Evolutionary conservation across 805 yeast genomes (phyloP), one percentile per base, ranked within the genome.

Genomic region (Metschnikowia henanensis): DNA sequence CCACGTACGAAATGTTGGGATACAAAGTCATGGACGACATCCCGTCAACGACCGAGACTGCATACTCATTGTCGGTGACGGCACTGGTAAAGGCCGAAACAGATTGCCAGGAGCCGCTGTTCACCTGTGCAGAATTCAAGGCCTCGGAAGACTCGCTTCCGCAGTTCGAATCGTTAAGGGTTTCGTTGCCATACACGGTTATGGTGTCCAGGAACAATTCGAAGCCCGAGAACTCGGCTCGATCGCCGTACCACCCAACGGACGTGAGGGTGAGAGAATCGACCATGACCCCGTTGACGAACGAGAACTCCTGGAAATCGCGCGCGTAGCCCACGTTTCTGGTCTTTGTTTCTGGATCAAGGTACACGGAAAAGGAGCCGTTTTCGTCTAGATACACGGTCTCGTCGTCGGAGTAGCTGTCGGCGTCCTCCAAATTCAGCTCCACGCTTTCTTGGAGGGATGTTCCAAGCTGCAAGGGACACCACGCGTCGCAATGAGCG

Each of bases 401-500:
- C 57, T 64, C 50, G 57, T 59, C 50, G 34, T 46, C 55, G 4
- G 50, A 44, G 26, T 34, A 39, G 2, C 17, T 18, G 6, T 46
- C 46, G 5, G 41, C 37, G 2, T 59, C 50, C 7, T 61, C 48
- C n/a, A 56, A 46, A 38, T 68, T 58, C 22, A 18, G n/a, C 8
- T 59, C 55, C 3, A 63, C 57, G 17, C 57, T 46, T 10, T 66
- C 55, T 12, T 56, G 32, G 36, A 84, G 60, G 2, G 61, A 57
- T 0, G 70, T 44, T 10, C 62, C 60, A 22, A 72, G 71, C 1
- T 75, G 65, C 20, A 92, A 68, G 0, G 97, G 95, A 64, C 99
- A 94, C 76, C 79, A 84, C 0, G 96, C 95, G 62, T 90, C 96
- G 70, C 99, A 94, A 58, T 68, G 67, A 13, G 66, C 60, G 3